Evolutionary conservation across 2,329 filamentous ascomycete species (phyloP).

Genomic region (Neodidymelliopsis sp.): DNA sequence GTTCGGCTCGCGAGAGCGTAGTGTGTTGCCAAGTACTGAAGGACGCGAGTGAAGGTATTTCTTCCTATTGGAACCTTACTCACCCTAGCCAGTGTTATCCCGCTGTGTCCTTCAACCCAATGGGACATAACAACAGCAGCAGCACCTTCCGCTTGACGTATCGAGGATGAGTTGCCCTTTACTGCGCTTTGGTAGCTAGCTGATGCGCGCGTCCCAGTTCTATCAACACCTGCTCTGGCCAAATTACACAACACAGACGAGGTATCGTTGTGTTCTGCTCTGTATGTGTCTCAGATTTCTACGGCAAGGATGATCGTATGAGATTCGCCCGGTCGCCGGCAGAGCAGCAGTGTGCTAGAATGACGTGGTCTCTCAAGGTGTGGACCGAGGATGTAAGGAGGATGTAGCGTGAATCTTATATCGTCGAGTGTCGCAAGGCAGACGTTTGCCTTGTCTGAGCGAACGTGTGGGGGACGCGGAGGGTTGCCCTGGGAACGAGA

Average conservation of each 20-base stretch:
- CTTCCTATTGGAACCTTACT: not conserved
- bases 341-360: not conserved
- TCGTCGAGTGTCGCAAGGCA: constrained; percentile 21
- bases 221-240: not conserved
- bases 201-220: not conserved
- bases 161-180: not conserved
- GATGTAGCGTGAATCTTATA: constrained; percentile 5
- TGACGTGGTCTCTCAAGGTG: not conserved
- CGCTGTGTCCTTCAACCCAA: constrained; percentile 28
- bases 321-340: not conserved
- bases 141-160: not conserved
- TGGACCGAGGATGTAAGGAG: not conserved
- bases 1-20: constrained; percentile 12
- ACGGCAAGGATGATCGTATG: not conserved
- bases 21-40: constrained; percentile 3
- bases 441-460: constrained; percentile 27
- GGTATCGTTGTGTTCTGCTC: not conserved
- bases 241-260: not conserved
- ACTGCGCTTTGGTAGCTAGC: not conserved
- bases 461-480: constrained; percentile 22
- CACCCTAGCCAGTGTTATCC: constrained; percentile 1
- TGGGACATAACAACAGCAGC: constrained; percentile 23
- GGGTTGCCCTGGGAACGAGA: constrained; percentile 35
- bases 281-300: too few species aligned
- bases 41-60: not conserved